phyloP scores from a whole-genome alignment of 306 rosid genomes.

The Inga oerstediana region DNA sequence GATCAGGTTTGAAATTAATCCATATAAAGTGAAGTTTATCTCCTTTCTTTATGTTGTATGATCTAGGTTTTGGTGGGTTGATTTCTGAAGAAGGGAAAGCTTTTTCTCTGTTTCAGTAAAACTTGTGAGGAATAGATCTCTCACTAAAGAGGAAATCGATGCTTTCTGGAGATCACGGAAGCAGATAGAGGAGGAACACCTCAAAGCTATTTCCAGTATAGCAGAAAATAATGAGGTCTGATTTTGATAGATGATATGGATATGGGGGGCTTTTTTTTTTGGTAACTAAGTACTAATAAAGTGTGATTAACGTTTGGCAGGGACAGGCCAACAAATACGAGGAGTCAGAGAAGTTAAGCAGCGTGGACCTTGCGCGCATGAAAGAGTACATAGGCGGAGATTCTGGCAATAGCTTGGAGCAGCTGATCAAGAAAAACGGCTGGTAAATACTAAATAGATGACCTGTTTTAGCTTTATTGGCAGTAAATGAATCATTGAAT shows the following conservation, averaged over 20 bases:
- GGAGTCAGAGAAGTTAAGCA: conserved; percentile 42
- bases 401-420: conserved; percentile 44
- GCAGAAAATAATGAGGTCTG: conserved; percentile 45
- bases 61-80: not conserved
- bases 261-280: not conserved
- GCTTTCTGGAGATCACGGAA: conserved; percentile 65
- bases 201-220: conserved; percentile 40
- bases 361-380: conserved; percentile 32
- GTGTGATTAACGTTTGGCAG: not conserved
- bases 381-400: conserved; percentile 24
- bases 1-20: conserved; percentile 52
- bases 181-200: conserved; percentile 60
- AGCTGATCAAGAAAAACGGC: conserved; percentile 49
- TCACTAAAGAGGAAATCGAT: conserved; percentile 62
- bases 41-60: not conserved
- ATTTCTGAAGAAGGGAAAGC: not conserved
- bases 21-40: not conserved
- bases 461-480: not conserved
- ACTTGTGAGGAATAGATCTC: conserved; percentile 54
- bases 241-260: not conserved
- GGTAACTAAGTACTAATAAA: not conserved
- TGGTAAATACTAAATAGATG: conserved; percentile 44
- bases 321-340: conserved; percentile 12
- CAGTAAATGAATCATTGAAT: not conserved
- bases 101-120: conserved; percentile 32